Percentiles rank a stretch among this genome's conserved stretches.
Conservation (phyloP, 2,329 filamentous ascomycete genomes). For the Gaeumannomyces sp. region DNA sequence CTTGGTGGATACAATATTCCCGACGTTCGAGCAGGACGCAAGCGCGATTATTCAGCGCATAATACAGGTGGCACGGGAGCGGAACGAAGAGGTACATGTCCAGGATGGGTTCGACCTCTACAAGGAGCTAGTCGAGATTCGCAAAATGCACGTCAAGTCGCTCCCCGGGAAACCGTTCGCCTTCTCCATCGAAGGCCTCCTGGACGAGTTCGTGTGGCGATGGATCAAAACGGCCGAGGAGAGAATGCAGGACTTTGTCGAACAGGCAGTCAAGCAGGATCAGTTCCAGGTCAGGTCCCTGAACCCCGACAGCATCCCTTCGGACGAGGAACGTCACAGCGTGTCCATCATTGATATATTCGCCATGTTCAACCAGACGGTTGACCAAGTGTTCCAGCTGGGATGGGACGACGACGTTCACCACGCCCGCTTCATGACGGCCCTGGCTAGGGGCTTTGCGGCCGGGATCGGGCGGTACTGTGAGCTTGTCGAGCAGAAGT, state of each 20-base stretch:
- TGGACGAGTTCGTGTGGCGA: slow-evolving; percentile 92
- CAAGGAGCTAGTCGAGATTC: slow-evolving; percentile 77
- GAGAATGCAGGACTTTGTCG: slow-evolving; percentile 77
- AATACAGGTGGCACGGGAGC: slow-evolving; percentile 63
- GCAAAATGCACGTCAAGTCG: slow-evolving; percentile 69
- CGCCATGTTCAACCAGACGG: slow-evolving; percentile 84
- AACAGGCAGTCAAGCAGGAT: slow-evolving; percentile 87
- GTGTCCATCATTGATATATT: slow-evolving; percentile 92
- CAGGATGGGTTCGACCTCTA: slow-evolving; percentile 95
- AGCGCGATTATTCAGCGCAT: slow-evolving; percentile 79
- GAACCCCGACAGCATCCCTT: slow-evolving; percentile 54
- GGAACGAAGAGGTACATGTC: slow-evolving; percentile 70
- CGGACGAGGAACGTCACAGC: slow-evolving; percentile 83
- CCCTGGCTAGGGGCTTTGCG: slow-evolving; percentile 77
- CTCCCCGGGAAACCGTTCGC: slow-evolving; percentile 70
- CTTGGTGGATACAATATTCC: slow-evolving; percentile 76
- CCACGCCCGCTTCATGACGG: slow-evolving; percentile 95
- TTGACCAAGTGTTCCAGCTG: slow-evolving; percentile 78
- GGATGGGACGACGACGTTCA: slow-evolving; percentile 93
- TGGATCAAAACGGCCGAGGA: slow-evolving; percentile 81
- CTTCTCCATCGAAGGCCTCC: slow-evolving; percentile 78
- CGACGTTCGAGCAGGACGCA: slow-evolving; percentile 84
- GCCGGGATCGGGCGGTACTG: slow-evolving; percentile 82
- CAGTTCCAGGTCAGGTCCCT: slow-evolving; percentile 70
- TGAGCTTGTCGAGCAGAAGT: slow-evolving; percentile 79